Conservation (phyloP, 345 rosid species). For the Ceriops decandra region DNA sequence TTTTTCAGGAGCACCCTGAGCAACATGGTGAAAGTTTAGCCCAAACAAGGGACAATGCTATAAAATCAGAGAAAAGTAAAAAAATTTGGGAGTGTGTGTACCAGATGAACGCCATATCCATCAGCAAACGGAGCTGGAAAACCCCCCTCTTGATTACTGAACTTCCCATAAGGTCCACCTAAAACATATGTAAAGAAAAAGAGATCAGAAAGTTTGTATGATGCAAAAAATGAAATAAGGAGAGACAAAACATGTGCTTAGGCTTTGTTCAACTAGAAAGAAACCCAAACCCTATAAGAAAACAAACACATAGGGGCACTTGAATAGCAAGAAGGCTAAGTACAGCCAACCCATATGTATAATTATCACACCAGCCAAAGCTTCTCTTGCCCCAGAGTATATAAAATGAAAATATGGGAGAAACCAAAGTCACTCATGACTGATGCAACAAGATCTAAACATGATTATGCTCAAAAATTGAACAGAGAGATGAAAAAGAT, state of each 20-base stretch:
- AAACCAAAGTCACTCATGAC: not conserved
- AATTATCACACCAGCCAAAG: not conserved
- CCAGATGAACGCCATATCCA: conserved; percentile 60
- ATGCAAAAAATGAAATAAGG: not conserved
- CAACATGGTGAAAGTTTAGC: conserved; percentile 15
- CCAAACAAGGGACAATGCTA: conserved; percentile 8
- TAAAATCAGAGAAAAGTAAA: conserved; percentile 1
- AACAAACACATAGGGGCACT: not conserved
- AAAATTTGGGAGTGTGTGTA: conserved; percentile 21
- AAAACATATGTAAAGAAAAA: conserved; percentile 20
- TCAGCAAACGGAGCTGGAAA: conserved; percentile 64
- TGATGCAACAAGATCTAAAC: not conserved
- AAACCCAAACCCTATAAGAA: not conserved
- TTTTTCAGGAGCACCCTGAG: conserved; percentile 63
- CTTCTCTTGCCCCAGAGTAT: too few species aligned
- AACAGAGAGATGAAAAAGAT: not conserved
- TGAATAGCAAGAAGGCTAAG: not conserved
- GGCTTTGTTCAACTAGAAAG: not conserved
- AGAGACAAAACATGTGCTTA: not conserved
- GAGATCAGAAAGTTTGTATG: conserved; percentile 11
- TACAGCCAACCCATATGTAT: conserved; percentile 2
- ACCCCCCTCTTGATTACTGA: conserved; percentile 44
- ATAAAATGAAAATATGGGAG: too few species aligned
- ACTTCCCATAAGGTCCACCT: conserved; percentile 80
- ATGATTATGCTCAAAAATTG: not conserved